Percentiles rank a stretch among this genome's conserved stretches.
Conservation (phyloP, 805 yeast genomes). For the Schwanniomyces pseudopolymorphus region DNA sequence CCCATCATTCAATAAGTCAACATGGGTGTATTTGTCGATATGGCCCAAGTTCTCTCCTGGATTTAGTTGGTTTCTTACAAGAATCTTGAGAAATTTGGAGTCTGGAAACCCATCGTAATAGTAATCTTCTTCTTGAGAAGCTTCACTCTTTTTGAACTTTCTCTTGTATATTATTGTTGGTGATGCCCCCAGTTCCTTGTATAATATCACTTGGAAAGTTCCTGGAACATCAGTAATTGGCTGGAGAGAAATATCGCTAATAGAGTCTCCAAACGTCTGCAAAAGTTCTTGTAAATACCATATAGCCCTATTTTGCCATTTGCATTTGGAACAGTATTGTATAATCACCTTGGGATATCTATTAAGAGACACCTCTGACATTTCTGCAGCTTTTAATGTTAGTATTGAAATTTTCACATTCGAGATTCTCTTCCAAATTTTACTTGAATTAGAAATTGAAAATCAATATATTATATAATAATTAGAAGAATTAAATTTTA, state of each 20-base stretch:
- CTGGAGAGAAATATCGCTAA: constrained; percentile 45
- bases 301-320: constrained; percentile 84
- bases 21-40: constrained; percentile 42
- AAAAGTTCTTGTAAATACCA: constrained; percentile 86
- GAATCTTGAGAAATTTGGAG: constrained; percentile 70
- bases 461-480: neutral
- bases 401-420: neutral
- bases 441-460: neutral
- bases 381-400: neutral
- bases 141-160: constrained; percentile 40
- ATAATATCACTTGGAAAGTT: constrained; percentile 18
- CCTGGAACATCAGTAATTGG: constrained; percentile 26
- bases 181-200: constrained; percentile 1
- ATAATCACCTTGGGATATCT: constrained; percentile 63
- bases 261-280: constrained; percentile 67
- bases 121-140: constrained; percentile 25
- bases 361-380: constrained; percentile 2
- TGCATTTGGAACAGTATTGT: constrained; percentile 77
- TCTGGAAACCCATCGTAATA: constrained; percentile 81
- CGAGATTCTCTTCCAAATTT: neutral
- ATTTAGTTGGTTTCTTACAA: constrained; percentile 57
- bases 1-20: constrained; percentile 3
- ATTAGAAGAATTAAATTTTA: neutral
- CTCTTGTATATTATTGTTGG: constrained; percentile 48
- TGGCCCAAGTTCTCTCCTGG: constrained; percentile 63